Percentiles rank a stretch among this genome's conserved stretches.
Conservation (phyloP, 768 basidiomycete species). For the Lentinula detonsa region DNA sequence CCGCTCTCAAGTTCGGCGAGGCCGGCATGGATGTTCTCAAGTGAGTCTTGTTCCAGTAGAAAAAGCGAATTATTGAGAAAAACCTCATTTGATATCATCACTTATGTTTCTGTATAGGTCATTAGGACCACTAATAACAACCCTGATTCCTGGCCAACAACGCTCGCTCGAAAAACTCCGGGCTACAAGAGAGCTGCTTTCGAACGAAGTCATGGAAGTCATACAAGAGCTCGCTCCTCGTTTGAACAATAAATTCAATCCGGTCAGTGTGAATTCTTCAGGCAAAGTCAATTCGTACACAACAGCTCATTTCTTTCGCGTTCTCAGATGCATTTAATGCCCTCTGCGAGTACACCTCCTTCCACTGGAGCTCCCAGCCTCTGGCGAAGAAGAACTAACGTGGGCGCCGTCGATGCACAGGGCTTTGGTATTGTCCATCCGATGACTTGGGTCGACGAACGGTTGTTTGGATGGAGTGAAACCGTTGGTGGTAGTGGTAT, state of each 20-base stretch:
- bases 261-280: slow-evolving; percentile 31
- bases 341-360: slow-evolving; percentile 80
- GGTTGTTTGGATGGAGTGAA: slow-evolving; percentile 86
- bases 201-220: slow-evolving; percentile 77
- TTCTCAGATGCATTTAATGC: slow-evolving; percentile 67
- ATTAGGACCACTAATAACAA: slow-evolving; percentile 79
- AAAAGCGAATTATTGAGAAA: too few relatives aligned
- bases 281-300: too few relatives aligned
- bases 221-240: slow-evolving; percentile 88
- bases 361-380: slow-evolving; percentile 67
- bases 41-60: slow-evolving; percentile 37
- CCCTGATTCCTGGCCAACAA: slow-evolving; percentile 85
- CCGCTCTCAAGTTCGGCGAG: slow-evolving; percentile 94
- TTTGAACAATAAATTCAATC: slow-evolving; percentile 80
- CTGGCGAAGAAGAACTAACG: slow-evolving; percentile 75
- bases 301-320: neutral
- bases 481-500: slow-evolving; percentile 56
- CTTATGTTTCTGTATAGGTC: slow-evolving; percentile 46
- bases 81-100: too few relatives aligned
- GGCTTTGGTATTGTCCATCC: slow-evolving; percentile 83
- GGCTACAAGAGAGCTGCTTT: slow-evolving; percentile 62
- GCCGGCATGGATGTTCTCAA: slow-evolving; percentile 97
- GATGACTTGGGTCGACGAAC: slow-evolving; percentile 93
- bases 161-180: slow-evolving; percentile 71
- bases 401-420: slow-evolving; percentile 77